phyloP scores from a whole-genome alignment of 129 eudicot species.

The Chrysanthemum makinoi region DNA sequence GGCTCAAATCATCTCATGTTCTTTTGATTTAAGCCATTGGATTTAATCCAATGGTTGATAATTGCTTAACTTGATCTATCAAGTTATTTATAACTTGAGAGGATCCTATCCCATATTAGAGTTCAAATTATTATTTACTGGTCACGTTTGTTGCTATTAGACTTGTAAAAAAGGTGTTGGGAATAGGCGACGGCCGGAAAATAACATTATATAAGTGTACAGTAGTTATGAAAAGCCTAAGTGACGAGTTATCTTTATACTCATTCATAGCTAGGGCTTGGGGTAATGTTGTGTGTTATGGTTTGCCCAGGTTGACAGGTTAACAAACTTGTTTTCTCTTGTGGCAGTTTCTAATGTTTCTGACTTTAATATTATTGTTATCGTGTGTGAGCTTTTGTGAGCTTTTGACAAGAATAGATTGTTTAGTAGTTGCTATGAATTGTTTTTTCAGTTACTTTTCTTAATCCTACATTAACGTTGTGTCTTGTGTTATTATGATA shows the following conservation, averaged over 20 bases:
- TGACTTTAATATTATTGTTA: slow-evolving; percentile 3
- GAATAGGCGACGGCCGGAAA: slow-evolving; percentile 19
- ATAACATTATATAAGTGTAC: slow-evolving; percentile 49
- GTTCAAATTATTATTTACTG: too few species aligned
- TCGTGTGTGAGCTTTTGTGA: slow-evolving; percentile 37
- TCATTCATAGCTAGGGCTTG: slow-evolving; percentile 25
- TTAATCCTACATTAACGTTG: not conserved
- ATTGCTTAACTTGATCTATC: too few species aligned
- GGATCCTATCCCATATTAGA: too few species aligned
- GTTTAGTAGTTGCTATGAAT: slow-evolving; percentile 15
- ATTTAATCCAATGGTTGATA: too few species aligned
- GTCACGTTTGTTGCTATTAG: not conserved
- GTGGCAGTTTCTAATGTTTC: slow-evolving; percentile 61
- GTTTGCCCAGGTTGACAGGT: slow-evolving; percentile 93
- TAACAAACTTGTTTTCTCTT: slow-evolving; percentile 69
- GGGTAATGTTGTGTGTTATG: slow-evolving; percentile 45
- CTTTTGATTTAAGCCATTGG: too few species aligned
- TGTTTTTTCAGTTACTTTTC: not conserved
- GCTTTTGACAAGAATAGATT: slow-evolving; percentile 12
- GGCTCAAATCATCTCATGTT: too few species aligned
- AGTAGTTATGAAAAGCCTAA: slow-evolving; percentile 39
- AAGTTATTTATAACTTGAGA: too few species aligned
- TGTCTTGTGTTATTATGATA: not conserved
- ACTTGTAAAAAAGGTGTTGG: slow-evolving; percentile 24
- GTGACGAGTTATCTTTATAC: slow-evolving; percentile 25